Evolutionary conservation across 129 eudicot species (phyloP), one percentile per base, ranked within the genome.

Genomic region (Dittrichia graveolens): DNA sequence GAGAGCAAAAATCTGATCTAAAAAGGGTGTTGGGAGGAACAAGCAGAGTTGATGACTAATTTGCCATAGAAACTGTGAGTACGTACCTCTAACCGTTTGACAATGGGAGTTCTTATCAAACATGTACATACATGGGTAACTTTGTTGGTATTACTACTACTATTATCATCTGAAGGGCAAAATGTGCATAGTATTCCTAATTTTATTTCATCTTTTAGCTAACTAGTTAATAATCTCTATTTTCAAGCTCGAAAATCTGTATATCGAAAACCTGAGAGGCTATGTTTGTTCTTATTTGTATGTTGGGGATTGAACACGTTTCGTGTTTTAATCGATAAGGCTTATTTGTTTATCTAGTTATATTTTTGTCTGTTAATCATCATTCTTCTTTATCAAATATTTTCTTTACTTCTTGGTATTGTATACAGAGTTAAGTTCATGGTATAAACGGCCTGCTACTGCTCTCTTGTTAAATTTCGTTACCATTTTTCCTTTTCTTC

Each of bases 1-100:
- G 91, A 5, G 97, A 91, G 5, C 97, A 91, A 59, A 91, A 91
- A 70, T 85, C 82, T 4, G 97, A 91, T 75, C 78, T 91, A 72
- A 83, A 86, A 75, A 83, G 88, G 82, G 82, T 85, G 10, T 69
- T 90, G 84, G 95, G 91, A 8, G 82, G 82, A 2, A 15, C 47
- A 62, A 50, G 77, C 71, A 69, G 84, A 72, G 72, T 75, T 57
- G 78, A 79, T 49, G 82, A 72, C 47, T 69, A 73, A 68, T 69
- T 7, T 45, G 24, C 6, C 4, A 35, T 47, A 18, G 37, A 77
- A 57, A 61, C 15, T 41, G 74, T 61, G 76, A 71, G 79, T 40
- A 60, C 18, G 31, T 54, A 71, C 34, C 65, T 68, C 83, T 67
- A 80, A 86, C 77, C 13, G 50, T 37, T 24, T 81, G 74, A 73